Conservation (phyloP, 73 alveolate genomes). For the Uronychia binucleata region DNA sequence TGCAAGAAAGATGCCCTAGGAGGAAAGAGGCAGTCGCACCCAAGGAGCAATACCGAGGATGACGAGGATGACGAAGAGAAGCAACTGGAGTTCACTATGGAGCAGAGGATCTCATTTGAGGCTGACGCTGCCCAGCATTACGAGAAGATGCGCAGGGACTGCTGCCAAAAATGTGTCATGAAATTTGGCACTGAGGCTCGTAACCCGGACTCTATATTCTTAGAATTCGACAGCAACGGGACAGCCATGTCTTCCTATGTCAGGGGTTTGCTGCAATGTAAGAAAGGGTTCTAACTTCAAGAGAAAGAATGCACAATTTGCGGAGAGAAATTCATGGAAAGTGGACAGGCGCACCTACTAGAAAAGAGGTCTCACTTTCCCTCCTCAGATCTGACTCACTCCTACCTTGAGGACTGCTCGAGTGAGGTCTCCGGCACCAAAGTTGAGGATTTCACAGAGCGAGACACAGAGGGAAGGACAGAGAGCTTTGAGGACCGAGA, state of each 20-base stretch:
- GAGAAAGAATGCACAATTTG: too few relatives aligned
- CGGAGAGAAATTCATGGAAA: too few relatives aligned
- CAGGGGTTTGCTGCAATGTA: too few relatives aligned
- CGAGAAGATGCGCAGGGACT: neutral
- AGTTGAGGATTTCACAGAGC: too few relatives aligned
- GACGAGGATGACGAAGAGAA: neutral
- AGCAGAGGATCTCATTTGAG: neutral
- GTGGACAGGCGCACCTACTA: too few relatives aligned
- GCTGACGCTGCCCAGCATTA: neutral
- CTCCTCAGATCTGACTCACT: neutral
- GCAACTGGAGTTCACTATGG: neutral
- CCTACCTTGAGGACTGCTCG: neutral
- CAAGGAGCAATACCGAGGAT: neutral
- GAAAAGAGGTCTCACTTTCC: too few relatives aligned
- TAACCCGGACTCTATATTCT: neutral
- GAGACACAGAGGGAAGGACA: slow-evolving; percentile 1
- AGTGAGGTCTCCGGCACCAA: neutral
- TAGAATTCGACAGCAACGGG: neutral
- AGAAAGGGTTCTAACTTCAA: neutral
- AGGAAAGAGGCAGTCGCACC: neutral
- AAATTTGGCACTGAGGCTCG: neutral
- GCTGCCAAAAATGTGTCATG: neutral
- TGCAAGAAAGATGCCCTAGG: neutral
- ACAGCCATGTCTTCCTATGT: too few relatives aligned
- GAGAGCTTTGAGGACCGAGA: too few relatives aligned